Evolutionary conservation across 2,329 filamentous ascomycete genomes (phyloP), one percentile per base, ranked within the genome.

Genomic region (Trichoderma afroharzianum): DNA sequence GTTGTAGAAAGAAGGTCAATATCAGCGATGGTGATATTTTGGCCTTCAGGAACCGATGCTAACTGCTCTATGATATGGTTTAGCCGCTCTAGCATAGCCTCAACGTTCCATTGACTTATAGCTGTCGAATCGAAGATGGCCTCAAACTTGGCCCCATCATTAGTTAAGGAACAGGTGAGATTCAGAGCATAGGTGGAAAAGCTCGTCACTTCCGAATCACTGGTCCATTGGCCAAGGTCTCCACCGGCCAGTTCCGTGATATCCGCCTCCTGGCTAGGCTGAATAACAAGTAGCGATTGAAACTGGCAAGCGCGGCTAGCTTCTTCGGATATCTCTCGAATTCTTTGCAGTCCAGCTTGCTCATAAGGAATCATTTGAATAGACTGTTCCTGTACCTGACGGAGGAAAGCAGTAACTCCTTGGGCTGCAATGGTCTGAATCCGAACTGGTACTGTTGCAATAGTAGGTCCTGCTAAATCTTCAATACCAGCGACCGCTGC

Each of bases 381-480:
- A 6, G 73, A 61, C 58, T 76, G 73, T 6, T 72, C 24, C 39
- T 75, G 75, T 2, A 76, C 24, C 6, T 69, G 26, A 2, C 63
- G 12, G 1, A 77, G 57, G 32, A 74, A 73, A 2, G 68, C 71
- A 1, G 61, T 30, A 14, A 76, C 71, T 0, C 24, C 24, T n/a
- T 69, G 12, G n/a, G 64, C 36, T 4, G n/a, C 15, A 85, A 79
- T 76, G n/a, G 83, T 61, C 4, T 72, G 76, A 3, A 84, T 76
- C 4, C 82, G 80, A 14, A 84, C 75, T 1, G 83, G 82, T 5
- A 84, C 79, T 0, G 83, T 84, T 4, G 82, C 81, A 62, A 84
- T 82, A 72, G 82, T 75, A 8, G 77, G 76, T 12, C 73, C 76
- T 24, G 71, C 58, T 28, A 75, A 72, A 1, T 61, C 43, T 9